Conservation (phyloP, 495 filamentous ascomycete species). For the Trichoderma orchidacearum region DNA sequence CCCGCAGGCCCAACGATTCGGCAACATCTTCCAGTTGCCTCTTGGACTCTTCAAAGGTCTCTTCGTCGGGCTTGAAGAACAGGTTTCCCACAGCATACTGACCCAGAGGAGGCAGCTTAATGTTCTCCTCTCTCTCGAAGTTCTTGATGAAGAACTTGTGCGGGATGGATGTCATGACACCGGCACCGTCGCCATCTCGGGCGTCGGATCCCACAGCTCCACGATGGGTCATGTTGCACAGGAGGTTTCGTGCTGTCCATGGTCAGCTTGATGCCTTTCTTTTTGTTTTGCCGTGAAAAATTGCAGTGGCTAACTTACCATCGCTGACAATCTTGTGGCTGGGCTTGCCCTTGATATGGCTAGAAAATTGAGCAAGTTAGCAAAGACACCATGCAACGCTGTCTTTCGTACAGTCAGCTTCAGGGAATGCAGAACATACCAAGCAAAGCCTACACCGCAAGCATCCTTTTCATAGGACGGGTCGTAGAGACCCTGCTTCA, state of each 20-base stretch:
- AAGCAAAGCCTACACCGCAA: constrained; percentile 97
- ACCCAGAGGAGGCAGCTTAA: constrained; percentile 73
- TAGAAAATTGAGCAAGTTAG: constrained; percentile 19
- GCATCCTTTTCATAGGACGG: constrained; percentile 97
- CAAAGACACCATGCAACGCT: no score
- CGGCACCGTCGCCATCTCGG: constrained; percentile 93
- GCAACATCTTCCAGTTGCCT: constrained; percentile 85
- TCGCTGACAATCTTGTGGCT: constrained; percentile 99
- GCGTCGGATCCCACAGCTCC: constrained; percentile 97
- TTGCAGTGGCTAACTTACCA: constrained; percentile 46
- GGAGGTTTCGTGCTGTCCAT: constrained; percentile 63
- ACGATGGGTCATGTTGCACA: constrained; percentile 99
- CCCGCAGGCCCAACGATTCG: constrained; percentile 70
- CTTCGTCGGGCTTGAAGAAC: constrained; percentile 95
- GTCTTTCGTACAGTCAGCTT: constrained; percentile 7
- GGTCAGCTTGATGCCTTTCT: constrained; percentile 5
- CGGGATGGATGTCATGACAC: constrained; percentile 98
- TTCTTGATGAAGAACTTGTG: constrained; percentile 99
- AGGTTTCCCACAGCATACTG: constrained; percentile 97
- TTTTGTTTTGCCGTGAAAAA: constrained; percentile 1
- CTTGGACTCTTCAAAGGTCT: constrained; percentile 76
- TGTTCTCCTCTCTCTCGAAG: constrained; percentile 78
- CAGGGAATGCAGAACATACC: constrained; percentile 34
- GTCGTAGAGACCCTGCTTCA: constrained; percentile 98
- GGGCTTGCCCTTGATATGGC: constrained; percentile 92